Evolutionary conservation across 148 eudicot genomes (phyloP).

Genomic region (Bassia scoparia): DNA sequence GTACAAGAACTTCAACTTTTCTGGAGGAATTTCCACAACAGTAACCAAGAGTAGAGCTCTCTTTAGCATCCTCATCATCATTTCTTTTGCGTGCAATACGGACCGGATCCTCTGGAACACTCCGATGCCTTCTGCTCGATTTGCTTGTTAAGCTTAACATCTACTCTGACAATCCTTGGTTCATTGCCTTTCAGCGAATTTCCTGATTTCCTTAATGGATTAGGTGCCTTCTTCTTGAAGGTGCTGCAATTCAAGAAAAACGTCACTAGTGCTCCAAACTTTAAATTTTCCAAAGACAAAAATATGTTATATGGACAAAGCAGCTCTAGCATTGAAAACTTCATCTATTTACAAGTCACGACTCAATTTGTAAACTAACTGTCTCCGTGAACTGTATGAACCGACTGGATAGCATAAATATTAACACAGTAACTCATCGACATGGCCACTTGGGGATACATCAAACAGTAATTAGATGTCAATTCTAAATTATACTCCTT

Average conservation of each 20-base stretch:
- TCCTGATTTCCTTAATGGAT: constrained; percentile 68
- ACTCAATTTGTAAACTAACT: too few relatives aligned
- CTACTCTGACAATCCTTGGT: constrained; percentile 73
- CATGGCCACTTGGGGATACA: too few relatives aligned
- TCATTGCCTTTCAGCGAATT: constrained; percentile 71
- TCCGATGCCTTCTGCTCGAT: constrained; percentile 77
- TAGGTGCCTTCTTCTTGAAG: constrained; percentile 85
- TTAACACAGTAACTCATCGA: too few relatives aligned
- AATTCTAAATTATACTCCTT: too few relatives aligned
- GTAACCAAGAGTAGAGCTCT: constrained; percentile 95
- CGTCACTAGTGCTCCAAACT: neutral
- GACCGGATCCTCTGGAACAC: constrained; percentile 82
- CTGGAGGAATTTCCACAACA: constrained; percentile 70
- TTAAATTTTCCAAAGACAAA: too few relatives aligned
- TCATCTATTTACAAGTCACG: too few relatives aligned
- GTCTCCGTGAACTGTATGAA: too few relatives aligned
- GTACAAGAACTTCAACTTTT: constrained; percentile 72
- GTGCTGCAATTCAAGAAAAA: constrained; percentile 35
- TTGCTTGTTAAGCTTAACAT: constrained; percentile 73
- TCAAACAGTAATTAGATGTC: too few relatives aligned
- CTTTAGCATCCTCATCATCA: constrained; percentile 91
- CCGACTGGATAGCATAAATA: too few relatives aligned
- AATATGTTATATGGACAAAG: too few relatives aligned
- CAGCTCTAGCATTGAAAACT: too few relatives aligned
- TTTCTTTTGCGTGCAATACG: constrained; percentile 89